These are phyloP conservation scores for Sporisorium scitamineum DNA, from an alignment of 1,284 basidiomycete species.

Conservation along the genomic window DNA sequence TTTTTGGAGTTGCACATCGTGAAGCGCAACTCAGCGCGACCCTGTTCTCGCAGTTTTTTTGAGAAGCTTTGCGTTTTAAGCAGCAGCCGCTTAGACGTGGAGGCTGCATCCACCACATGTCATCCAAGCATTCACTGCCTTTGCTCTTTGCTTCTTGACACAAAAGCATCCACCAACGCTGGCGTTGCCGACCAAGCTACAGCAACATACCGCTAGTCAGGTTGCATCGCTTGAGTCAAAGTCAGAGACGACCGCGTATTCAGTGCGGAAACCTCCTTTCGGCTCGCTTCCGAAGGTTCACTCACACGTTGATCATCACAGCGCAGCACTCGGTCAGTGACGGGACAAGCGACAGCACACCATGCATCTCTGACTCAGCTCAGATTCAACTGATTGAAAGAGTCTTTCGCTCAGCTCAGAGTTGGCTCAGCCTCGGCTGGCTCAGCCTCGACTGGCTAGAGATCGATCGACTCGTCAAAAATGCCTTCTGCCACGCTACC, in stretches of 20 bases:
- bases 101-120: constrained; percentile 2
- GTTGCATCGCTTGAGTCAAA: not conserved
- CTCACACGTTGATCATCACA: not conserved
- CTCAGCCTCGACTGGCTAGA: not conserved
- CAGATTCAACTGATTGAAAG: not conserved
- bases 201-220: not conserved
- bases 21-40: not conserved
- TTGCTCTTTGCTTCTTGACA: not conserved
- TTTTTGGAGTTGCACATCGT: not conserved
- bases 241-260: not conserved
- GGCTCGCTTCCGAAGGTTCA: too few species aligned
- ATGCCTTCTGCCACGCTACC: constrained; percentile 18
- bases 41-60: constrained; percentile 2
- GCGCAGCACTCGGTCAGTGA: not conserved
- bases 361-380: not conserved
- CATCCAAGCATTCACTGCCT: not conserved
- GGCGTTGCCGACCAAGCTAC: not conserved
- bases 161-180: not conserved
- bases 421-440: not conserved
- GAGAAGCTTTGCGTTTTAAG: constrained; percentile 9
- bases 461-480: constrained; percentile 3
- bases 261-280: constrained; percentile 3
- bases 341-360: not conserved
- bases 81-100: not conserved
- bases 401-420: too few species aligned